Percentiles rank a stretch among this genome's conserved stretches.
These are phyloP conservation scores for Pyricularia sp. DNA, from an alignment of 2,329 filamentous ascomycete genomes.

Conservation along the genomic window DNA sequence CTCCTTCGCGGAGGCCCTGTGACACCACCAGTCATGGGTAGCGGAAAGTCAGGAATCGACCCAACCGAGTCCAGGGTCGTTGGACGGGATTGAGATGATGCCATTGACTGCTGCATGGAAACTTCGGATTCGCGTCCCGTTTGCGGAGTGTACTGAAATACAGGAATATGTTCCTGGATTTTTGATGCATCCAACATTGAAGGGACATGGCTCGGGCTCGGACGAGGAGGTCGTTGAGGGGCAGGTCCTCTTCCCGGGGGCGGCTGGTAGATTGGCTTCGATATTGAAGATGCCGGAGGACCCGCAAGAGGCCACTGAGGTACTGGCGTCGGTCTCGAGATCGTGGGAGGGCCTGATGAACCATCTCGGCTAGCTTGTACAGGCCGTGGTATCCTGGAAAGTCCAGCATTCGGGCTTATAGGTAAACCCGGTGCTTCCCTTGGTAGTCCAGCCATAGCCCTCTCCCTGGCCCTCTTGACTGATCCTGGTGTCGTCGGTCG, in stretches of 20 bases:
- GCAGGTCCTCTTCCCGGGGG: constrained; percentile 39
- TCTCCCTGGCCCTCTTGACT: constrained; percentile 45
- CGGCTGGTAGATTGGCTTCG: constrained; percentile 33
- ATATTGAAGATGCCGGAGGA: constrained; percentile 18
- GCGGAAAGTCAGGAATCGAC: constrained; percentile 50
- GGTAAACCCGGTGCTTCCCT: constrained; percentile 12
- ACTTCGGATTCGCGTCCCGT: constrained; percentile 25
- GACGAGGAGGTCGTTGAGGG: constrained; percentile 50
- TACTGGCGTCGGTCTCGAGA: constrained; percentile 42
- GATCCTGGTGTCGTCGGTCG: constrained; percentile 34
- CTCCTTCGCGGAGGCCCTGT: constrained; percentile 32
- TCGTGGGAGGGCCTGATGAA: constrained; percentile 17
- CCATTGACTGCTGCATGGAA: constrained; percentile 34
- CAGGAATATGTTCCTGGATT: constrained; percentile 45
- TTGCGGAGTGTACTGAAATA: constrained; percentile 37
- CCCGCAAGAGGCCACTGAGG: constrained; percentile 45
- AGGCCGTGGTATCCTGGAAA: constrained; percentile 19
- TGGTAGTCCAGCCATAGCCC: constrained; percentile 31
- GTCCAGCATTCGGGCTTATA: constrained; percentile 7
- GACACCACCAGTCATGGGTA: constrained; percentile 24
- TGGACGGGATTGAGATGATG: constrained; percentile 38
- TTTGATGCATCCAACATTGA: constrained; percentile 48
- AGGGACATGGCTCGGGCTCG: constrained; percentile 51
- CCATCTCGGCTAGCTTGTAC: constrained; percentile 17
- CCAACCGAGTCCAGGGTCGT: constrained; percentile 45